Conservation (phyloP, 139 green algal genomes). For the Trebouxia sp. region DNA sequence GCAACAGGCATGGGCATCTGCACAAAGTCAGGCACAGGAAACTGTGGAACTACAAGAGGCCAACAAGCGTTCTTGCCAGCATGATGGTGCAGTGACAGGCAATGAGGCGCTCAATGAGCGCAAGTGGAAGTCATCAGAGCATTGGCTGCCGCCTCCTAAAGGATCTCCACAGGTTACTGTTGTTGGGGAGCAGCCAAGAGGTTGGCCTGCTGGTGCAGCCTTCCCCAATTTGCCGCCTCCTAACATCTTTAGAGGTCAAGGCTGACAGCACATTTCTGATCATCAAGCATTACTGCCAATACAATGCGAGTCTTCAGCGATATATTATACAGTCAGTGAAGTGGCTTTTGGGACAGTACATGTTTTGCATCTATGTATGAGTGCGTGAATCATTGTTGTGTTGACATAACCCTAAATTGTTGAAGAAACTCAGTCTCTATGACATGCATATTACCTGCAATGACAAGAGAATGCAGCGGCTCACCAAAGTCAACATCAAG, state of each 20-base stretch:
- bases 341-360: neutral
- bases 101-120: neutral
- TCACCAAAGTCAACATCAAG: constrained; percentile 83
- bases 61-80: too few relatives aligned
- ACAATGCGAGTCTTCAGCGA: too few relatives aligned
- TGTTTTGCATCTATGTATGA: neutral
- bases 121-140: constrained; percentile 2
- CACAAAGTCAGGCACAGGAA: too few relatives aligned
- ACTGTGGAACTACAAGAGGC: too few relatives aligned
- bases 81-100: too few relatives aligned
- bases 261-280: neutral
- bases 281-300: too few relatives aligned
- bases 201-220: constrained; percentile 11
- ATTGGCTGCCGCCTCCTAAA: neutral
- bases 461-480: constrained; percentile 91
- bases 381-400: neutral
- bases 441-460: constrained; percentile 67
- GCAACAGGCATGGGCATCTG: too few relatives aligned
- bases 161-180: neutral
- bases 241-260: constrained; percentile 11
- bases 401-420: constrained; percentile 21
- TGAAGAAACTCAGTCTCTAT: constrained; percentile 69
- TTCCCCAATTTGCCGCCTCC: neutral
- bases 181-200: constrained; percentile 1
- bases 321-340: too few relatives aligned